phyloP scores from a whole-genome alignment of 2,329 filamentous ascomycete genomes.

The Aspergillus costaricaensis region DNA sequence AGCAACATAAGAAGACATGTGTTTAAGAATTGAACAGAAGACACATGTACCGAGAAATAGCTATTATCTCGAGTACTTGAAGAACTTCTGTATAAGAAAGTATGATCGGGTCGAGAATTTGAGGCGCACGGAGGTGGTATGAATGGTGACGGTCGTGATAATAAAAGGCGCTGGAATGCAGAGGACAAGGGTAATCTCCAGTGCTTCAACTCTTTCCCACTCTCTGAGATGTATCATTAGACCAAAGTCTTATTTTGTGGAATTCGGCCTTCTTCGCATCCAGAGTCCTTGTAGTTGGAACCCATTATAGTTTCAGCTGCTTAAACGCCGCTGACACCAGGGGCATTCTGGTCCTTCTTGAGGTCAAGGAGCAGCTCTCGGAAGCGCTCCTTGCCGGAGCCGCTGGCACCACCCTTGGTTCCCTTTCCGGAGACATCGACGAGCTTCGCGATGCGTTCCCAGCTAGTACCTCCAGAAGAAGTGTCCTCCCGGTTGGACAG shows the following conservation, averaged over 20 bases:
- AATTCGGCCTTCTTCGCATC: background rate
- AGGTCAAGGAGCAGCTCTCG: slow-evolving; percentile 83
- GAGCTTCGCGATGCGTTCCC: slow-evolving; percentile 96
- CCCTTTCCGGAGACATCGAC: slow-evolving; percentile 98
- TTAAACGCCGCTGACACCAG: slow-evolving; percentile 56
- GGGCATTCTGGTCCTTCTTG: slow-evolving; percentile 89
- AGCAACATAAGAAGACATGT: slow-evolving; percentile 22
- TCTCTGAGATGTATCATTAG: background rate
- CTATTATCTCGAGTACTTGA: background rate
- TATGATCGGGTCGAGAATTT: slow-evolving; percentile 4
- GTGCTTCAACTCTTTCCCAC: slow-evolving; percentile 5
- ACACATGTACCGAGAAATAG: slow-evolving; percentile 1
- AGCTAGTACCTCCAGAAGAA: slow-evolving; percentile 90
- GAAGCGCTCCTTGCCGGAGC: slow-evolving; percentile 95
- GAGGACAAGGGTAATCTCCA: slow-evolving; percentile 10
- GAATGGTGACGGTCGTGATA: slow-evolving; percentile 13
- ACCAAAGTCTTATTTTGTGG: background rate
- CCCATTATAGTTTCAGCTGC: background rate
- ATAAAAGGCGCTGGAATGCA: slow-evolving; percentile 13
- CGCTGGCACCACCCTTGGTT: slow-evolving; percentile 77
- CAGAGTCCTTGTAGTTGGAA: background rate
- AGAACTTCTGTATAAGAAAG: background rate
- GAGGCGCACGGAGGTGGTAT: slow-evolving; percentile 8
- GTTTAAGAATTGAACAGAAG: slow-evolving; percentile 10
- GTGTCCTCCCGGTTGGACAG: slow-evolving; percentile 86